Evolutionary conservation across 1,139 yeast genomes (phyloP), one percentile per base, ranked within the genome.

Genomic region (Hyphopichia burtonii): DNA sequence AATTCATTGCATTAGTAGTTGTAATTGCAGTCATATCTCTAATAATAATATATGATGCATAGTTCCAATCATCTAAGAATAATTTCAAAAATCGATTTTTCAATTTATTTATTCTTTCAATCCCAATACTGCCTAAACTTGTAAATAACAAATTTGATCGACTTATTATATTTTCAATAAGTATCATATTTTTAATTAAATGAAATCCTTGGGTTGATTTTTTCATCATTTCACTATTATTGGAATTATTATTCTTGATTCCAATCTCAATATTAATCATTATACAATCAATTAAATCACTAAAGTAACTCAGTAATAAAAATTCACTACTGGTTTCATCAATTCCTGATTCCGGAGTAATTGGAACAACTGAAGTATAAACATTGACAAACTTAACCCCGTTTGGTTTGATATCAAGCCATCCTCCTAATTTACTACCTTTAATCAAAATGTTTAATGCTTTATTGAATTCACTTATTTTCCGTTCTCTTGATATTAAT

Each of bases 51-150:
- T 85, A 75, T 6, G 96, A 90, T 19, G 89, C 82, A 48, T 75
- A 76, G 52, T 86, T 85, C 97, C 97, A 91, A 52, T 85, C 93
- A 18, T 84, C 82, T 45, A 90, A 73, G 58, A 90, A 88, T 50
- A 83, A 68, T 55, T 86, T 87, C 53, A 87, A 68, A 39, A 86
- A 89, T 47, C 90, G 73, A 56, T 87, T 90, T 56, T 85, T 82
- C 50, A 89, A 64, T 52, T 82, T 80, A 39, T 77, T 84, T 15
- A 90, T 60, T 45, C 96, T 67, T 41, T 80, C 85, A 31, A 71
- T 61, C 0, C 96, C 96, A 4, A 71, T 59, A n/a, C 68, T 61
- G 1, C 91, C 90, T 38, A 90, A 63, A 20, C 83, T 72, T 34
- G 66, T 69, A 47, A 68, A 73, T 27, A 87, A 58, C 32, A 62